Conservation (phyloP, 805 yeast species). For the Pichia deserticola region DNA sequence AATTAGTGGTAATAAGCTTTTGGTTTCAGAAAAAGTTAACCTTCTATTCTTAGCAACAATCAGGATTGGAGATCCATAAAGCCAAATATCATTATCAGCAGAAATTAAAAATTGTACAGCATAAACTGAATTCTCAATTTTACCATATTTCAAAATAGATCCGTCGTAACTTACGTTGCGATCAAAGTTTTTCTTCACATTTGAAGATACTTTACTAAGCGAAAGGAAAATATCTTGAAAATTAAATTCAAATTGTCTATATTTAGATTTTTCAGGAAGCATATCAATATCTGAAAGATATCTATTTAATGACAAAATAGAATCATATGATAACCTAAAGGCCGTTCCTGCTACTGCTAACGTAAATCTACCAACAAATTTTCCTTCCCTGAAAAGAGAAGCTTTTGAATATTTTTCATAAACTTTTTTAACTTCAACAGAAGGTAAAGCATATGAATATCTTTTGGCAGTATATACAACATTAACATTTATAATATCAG, state of each 20-base stretch:
- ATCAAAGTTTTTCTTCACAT: not conserved
- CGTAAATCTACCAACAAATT: not conserved
- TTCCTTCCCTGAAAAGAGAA: not conserved
- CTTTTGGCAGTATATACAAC: not conserved
- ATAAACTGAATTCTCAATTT: not conserved
- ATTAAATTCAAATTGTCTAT: not conserved
- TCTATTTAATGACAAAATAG: not conserved
- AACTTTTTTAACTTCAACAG: not conserved
- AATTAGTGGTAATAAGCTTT: not conserved
- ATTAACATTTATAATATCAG: not conserved
- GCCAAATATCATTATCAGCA: not conserved
- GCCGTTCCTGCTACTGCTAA: not conserved
- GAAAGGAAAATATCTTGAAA: not conserved
- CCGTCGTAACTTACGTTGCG: not conserved
- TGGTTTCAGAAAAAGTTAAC: not conserved
- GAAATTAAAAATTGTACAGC: conserved; percentile 3
- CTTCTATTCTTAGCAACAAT: conserved; percentile 3
- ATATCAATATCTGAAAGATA: not conserved
- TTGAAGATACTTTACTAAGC: not conserved
- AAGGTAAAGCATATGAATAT: not conserved
- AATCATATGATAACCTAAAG: not conserved
- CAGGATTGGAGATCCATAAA: conserved; percentile 1
- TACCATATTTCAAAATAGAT: conserved; percentile 1
- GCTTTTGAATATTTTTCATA: not conserved
- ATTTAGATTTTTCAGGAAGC: not conserved